Base-by-base conservation (phyloP, 1,139 yeast genomes). In the Meyerozyma athensensis region DNA sequence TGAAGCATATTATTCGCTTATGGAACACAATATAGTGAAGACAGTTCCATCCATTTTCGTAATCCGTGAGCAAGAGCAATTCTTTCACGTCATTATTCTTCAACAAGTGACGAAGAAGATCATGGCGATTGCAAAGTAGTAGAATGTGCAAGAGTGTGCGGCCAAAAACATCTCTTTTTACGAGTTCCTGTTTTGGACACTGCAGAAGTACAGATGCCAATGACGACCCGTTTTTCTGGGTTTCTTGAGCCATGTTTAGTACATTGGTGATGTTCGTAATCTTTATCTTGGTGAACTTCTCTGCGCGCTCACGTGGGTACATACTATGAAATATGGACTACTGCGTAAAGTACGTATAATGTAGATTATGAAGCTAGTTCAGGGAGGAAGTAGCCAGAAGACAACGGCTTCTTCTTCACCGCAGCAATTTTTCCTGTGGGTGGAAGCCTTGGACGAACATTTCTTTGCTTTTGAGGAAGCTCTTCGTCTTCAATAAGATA, bases 391-490 rank as follows among this genome's bases (percentile, higher is more conserved):
- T 72, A 84, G 0, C 84, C 72, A 35, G 59, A 71, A 1, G 76
- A 64, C 6, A 79, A 60, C 9, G 72, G 55, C 50, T 74, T 79
- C 64, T 82, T 86, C 63, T 86, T 89, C 24, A 79, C 66, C 2
- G 77, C 70, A 0, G 84, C 61, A 28, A 92, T 86, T 57, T 86
- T 90, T 34, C 97, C 98, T 8, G 90, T 87, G 0, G 97, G 97
- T 2, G 97, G 97, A 35, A 92, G 68, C 52, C 92, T 81, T 1
- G 96, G 86, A 45, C 94, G 74, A n/a, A 77, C 72, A 44, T 82
- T 80, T 37, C 90, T 68, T 56, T 84, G 92, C 48, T 85, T 84
- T 44, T 84, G 79, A 1, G 95, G 89, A 48, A 86, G 67, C 40
- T 82, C 87, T 28, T 85, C 95, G 50, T 86, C 96, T 53, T 86